Evolutionary conservation across 2,329 filamentous ascomycete species (phyloP).

Genomic region (Pleurostoma richardsiae): DNA sequence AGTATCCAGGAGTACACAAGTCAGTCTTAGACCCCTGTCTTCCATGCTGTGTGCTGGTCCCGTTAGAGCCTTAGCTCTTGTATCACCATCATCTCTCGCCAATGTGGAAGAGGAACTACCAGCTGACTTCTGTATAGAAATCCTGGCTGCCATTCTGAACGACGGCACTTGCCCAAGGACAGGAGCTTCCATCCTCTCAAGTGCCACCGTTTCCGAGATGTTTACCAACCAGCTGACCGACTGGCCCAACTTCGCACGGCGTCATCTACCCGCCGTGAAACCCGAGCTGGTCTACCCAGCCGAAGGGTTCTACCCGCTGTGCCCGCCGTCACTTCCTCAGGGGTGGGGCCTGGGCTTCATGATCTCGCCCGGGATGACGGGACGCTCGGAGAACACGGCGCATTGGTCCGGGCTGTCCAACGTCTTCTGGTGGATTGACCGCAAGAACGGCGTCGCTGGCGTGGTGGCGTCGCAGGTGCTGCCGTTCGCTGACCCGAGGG

Average conservation of each 20-base stretch:
- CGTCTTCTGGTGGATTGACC: conserved; percentile 58
- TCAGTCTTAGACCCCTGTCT: conserved; percentile 24
- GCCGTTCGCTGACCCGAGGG: conserved; percentile 36
- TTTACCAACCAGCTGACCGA: conserved; percentile 58
- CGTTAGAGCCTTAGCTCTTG: no score
- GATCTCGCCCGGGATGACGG: conserved; percentile 45
- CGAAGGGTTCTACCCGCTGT: conserved; percentile 43
- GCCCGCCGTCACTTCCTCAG: conserved; percentile 42
- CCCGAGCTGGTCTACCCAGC: conserved; percentile 40
- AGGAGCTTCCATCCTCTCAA: conserved; percentile 45
- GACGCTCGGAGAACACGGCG: conserved; percentile 43
- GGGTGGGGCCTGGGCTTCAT: conserved; percentile 62
- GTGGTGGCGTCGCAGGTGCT: conserved; percentile 45
- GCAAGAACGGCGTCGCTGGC: conserved; percentile 52
- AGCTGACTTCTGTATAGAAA: conserved; percentile 28
- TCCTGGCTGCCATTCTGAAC: conserved; percentile 60
- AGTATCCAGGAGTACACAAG: conserved; percentile 56
- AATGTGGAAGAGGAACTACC: background rate
- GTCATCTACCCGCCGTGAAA: conserved; percentile 38
- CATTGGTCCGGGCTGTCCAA: conserved; percentile 59
- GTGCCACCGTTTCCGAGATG: conserved; percentile 57
- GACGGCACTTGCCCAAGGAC: conserved; percentile 56
- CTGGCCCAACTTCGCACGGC: conserved; percentile 46
- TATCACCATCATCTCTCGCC: background rate
- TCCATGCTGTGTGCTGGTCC: background rate